Evolutionary conservation across 768 basidiomycete genomes (phyloP).

Genomic region (Lentinus brumalis): DNA sequence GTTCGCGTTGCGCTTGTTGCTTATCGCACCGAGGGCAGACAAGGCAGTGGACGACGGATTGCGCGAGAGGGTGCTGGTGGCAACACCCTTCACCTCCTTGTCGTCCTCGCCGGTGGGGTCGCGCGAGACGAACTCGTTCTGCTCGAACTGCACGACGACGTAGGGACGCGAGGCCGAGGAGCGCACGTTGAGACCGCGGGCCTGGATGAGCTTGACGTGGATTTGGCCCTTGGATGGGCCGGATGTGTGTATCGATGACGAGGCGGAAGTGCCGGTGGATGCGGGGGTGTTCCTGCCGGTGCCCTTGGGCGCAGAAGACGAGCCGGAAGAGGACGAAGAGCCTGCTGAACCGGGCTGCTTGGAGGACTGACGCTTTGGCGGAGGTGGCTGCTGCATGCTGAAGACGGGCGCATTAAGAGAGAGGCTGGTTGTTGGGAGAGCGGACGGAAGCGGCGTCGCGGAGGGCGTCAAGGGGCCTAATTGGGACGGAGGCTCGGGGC

Average conservation of each 20-base stretch:
- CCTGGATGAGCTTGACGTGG: conserved; percentile 94
- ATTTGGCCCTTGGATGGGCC: conserved; percentile 70
- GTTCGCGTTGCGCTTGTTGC: conserved; percentile 39
- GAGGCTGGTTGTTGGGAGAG: conserved; percentile 59
- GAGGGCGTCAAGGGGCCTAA: conserved; percentile 44
- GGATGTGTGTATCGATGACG: conserved; percentile 26
- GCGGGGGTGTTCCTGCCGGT: conserved; percentile 21
- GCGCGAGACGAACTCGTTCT: conserved; percentile 95
- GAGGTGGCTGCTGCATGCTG: conserved; percentile 71
- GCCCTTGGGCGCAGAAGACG: conserved; percentile 23
- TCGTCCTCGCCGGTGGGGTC: conserved; percentile 85
- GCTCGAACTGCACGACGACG: conserved; percentile 97
- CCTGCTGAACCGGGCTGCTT: conserved; percentile 28
- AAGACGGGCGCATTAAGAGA: conserved; percentile 87
- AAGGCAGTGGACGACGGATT: conserved; percentile 65
- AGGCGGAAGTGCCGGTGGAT: conserved; percentile 26
- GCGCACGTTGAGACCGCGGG: conserved; percentile 76
- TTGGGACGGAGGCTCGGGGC: conserved; percentile 39
- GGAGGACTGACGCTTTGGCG: conserved; percentile 37
- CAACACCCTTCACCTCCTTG: conserved; percentile 86
- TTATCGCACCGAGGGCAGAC: conserved; percentile 66
- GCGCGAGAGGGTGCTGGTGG: conserved; percentile 53
- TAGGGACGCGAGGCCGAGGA: conserved; percentile 74
- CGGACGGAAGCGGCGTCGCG: conserved; percentile 38
- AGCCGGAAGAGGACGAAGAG: conserved; percentile 32